Evolutionary conservation across 2,329 filamentous ascomycete genomes (phyloP).

Genomic region (Fusarium sp.): DNA sequence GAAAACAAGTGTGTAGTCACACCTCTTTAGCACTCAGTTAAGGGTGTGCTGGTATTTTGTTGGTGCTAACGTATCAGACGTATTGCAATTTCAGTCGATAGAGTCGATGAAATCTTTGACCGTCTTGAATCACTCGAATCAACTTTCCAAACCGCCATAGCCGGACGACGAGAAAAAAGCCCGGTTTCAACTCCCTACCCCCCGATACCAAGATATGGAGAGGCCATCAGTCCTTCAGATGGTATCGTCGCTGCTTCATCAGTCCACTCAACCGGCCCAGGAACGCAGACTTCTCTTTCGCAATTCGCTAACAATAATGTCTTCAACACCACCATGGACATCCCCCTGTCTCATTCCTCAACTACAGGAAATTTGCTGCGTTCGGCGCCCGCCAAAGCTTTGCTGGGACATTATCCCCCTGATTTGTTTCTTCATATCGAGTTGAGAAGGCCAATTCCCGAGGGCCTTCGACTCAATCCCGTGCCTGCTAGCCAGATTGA

Average conservation of each 20-base stretch:
- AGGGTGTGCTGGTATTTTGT: accelerated
- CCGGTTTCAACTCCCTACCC: slow-evolving; percentile 18
- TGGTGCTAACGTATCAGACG: not conserved
- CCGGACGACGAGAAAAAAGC: slow-evolving; percentile 25
- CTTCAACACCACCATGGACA: slow-evolving; percentile 43
- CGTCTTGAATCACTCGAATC: slow-evolving; percentile 35
- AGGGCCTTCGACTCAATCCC: slow-evolving; percentile 18
- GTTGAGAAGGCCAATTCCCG: slow-evolving; percentile 25
- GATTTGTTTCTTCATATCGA: slow-evolving; percentile 40
- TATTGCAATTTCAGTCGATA: slow-evolving; percentile 12
- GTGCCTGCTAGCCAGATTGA: slow-evolving; percentile 29
- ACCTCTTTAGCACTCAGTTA: not conserved
- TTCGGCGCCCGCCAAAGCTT: slow-evolving; percentile 30
- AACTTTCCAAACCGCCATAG: slow-evolving; percentile 24
- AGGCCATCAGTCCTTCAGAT: slow-evolving; percentile 25
- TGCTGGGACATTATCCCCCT: slow-evolving; percentile 31
- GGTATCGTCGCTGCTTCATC: slow-evolving; percentile 16
- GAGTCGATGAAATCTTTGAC: slow-evolving; percentile 42
- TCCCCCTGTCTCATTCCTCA: slow-evolving; percentile 37
- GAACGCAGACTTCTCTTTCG: slow-evolving; percentile 16
- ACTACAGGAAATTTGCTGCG: slow-evolving; percentile 33
- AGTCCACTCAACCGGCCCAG: slow-evolving; percentile 29
- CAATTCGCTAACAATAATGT: slow-evolving; percentile 43
- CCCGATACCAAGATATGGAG: slow-evolving; percentile 10
- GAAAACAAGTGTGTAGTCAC: slow-evolving; percentile 1